Evolutionary conservation across 2,329 filamentous ascomycete species (phyloP), one percentile per base, ranked within the genome.

Genomic region (Alternaria angustiovoidea): DNA sequence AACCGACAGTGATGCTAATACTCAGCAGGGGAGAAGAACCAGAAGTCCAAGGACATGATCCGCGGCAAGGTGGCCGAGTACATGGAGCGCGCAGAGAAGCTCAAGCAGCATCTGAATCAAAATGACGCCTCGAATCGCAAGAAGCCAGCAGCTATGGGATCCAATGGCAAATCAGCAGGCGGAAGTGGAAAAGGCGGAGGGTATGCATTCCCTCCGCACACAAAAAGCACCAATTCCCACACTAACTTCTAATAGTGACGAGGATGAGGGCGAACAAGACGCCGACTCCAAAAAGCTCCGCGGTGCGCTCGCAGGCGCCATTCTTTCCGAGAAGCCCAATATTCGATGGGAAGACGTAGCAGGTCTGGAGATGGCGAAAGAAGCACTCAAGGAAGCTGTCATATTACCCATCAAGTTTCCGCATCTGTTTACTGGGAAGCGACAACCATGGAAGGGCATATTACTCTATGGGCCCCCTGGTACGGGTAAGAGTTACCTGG

Each of bases 291-390:
- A 98, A 86, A 99, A 99, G 83, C 84, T 99, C 75, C 87, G 95
- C 70, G 95, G 90, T 69, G 95, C 95, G 51, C 86, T 99, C 60
- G 89, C 92, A 0, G 94, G 96, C 18, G 94, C 95, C 34, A 98
- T 99, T 66, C 81, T 99, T 73, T 91, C 93, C 71, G 96, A 99
- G 80, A 92, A 96, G 77, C 95, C 96, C 30, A 97, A 99, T 74
- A 89, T 99, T 66, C 91, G 92, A 77, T 99, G 95, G 95, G 95
- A 99, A 78, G 95, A 99, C 78, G 95, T 99, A 60, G 95, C 96
- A 26, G 95, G 95, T 71, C 82, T 99, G 28, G 96, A 99, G 72
- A 88, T 87, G 34, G 95, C 95, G 47, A 99, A 99, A 81, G 95
- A 99, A 77, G 94, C 96, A 16, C 81, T 99, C 68, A 99, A 99